Evolutionary conservation across 176 grass and related monocot genomes (phyloP).

Genomic region (Dactylis glomerata): DNA sequence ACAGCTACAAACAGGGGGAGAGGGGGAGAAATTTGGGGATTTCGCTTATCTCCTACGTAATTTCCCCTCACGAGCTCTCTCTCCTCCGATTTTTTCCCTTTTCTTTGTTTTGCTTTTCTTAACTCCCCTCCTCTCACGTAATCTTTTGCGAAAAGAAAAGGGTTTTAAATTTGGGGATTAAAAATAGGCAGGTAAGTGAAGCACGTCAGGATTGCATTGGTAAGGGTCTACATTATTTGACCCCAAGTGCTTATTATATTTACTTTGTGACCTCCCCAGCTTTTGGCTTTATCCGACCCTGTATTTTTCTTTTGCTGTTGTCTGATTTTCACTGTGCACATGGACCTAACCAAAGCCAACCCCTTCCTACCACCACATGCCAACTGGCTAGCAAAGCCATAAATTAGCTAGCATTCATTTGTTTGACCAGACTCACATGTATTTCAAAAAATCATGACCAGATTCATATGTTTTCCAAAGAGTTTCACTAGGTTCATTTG

Average conservation of each 20-base stretch:
- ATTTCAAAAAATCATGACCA: background rate
- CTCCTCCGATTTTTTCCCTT: slow-evolving; percentile 27
- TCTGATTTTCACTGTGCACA: slow-evolving; percentile 44
- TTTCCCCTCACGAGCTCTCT: slow-evolving; percentile 34
- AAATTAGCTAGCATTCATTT: slow-evolving; percentile 21
- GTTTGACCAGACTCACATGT: slow-evolving; percentile 5
- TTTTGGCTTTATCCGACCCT: slow-evolving; percentile 55
- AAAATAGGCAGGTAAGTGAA: slow-evolving; percentile 48
- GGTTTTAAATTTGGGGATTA: slow-evolving; percentile 40
- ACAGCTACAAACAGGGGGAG: slow-evolving; percentile 18
- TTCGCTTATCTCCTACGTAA: slow-evolving; percentile 57
- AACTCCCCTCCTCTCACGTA: slow-evolving; percentile 47
- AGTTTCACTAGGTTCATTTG: background rate
- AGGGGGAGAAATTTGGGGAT: slow-evolving; percentile 38
- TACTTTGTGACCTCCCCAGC: slow-evolving; percentile 35
- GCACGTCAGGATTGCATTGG: slow-evolving; percentile 68
- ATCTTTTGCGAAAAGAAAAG: slow-evolving; percentile 37
- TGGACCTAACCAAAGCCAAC: slow-evolving; percentile 46
- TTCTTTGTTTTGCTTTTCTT: slow-evolving; percentile 28
- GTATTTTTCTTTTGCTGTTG: slow-evolving; percentile 24
- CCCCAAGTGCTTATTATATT: slow-evolving; percentile 32
- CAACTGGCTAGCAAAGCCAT: slow-evolving; percentile 37
- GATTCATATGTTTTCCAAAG: background rate
- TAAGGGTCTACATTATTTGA: slow-evolving; percentile 50
- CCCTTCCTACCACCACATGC: slow-evolving; percentile 20